phyloP scores from a whole-genome alignment of 1,139 yeast species.

The Spathaspora sp. region DNA sequence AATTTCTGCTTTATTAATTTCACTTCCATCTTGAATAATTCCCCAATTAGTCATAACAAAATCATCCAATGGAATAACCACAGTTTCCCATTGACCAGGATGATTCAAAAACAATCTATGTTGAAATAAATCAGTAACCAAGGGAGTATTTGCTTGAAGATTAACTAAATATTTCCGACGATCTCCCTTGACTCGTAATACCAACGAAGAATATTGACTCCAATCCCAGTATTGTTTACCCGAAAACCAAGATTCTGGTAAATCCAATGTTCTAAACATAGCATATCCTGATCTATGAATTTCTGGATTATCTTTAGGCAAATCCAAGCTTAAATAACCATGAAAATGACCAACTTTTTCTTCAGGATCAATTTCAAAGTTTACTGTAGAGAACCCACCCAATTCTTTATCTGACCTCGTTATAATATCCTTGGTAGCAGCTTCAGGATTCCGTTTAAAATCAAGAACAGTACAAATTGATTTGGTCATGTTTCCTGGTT shows the following conservation, averaged over 20 bases:
- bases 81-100: constrained; percentile 85
- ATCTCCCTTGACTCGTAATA: constrained; percentile 73
- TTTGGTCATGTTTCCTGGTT: constrained; percentile 28
- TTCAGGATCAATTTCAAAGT: constrained; percentile 43
- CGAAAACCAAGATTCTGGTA: constrained; percentile 48
- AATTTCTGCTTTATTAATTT: constrained; percentile 61
- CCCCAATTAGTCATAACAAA: constrained; percentile 87
- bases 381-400: constrained; percentile 75
- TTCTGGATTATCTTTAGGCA: constrained; percentile 70
- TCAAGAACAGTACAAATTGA: constrained; percentile 50
- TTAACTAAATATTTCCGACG: constrained; percentile 75
- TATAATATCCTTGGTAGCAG: constrained; percentile 45
- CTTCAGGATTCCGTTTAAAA: constrained; percentile 48
- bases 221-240: constrained; percentile 61
- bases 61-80: constrained; percentile 71
- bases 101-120: constrained; percentile 72
- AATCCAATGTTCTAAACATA: constrained; percentile 78
- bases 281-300: constrained; percentile 79
- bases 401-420: constrained; percentile 71
- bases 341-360: constrained; percentile 56
- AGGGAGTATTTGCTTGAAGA: constrained; percentile 77
- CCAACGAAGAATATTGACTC: constrained; percentile 57
- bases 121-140: constrained; percentile 78
- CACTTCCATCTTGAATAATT: constrained; percentile 65
- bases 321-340: constrained; percentile 71